Base-by-base conservation (phyloP, 768 basidiomycete genomes). In the Tephrocybe sp. region DNA sequence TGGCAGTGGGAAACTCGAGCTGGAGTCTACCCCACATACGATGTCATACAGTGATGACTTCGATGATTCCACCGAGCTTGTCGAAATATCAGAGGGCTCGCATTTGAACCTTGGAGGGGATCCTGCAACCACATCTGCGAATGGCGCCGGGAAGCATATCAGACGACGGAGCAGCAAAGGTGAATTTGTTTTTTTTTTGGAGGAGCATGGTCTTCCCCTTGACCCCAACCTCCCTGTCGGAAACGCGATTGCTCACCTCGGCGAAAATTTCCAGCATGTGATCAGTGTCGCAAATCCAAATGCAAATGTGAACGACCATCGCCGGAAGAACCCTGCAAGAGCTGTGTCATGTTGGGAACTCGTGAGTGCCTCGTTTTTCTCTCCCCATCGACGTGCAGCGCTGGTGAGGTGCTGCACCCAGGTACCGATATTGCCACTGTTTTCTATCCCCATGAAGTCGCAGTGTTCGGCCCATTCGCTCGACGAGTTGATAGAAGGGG, bases 211-310 rank as follows among this genome's bases (percentile, higher is more conserved):
- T 30, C 21, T 37, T 10, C 23, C 23, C n/a, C 38, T 39, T 36
- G 20, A 28, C 36, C 44, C 45, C 37, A 43, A 8, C 37, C 43
- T 20, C 24, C 45, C 40, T 36, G 32, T 28, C 46, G 23, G 20
- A 41, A 36, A 18, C 41, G 43, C 38, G 8, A 32, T 55, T 47
- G 42, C 54, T 58, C 24, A 55, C 50, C 33, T 48, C 56, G 45
- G 50, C 24, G 50, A 45, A 54, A 45, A 42, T 51, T 36, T 43
- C 30, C 48, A 88, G 90, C 91, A 20, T 93, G 90, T 70, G 90
- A 93, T 68, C 89, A 92, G 62, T 93, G 91, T 66, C 81, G 90
- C 50, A 93, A 93, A 68, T 88, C 84, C 62, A 92, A 92, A 63
- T 93, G 91, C 75, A 92, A 92, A 69, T 93, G 91, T 67, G 91